phyloP scores from a whole-genome alignment of 106 monocot genomes.

The Dioscorea dumetorum region DNA sequence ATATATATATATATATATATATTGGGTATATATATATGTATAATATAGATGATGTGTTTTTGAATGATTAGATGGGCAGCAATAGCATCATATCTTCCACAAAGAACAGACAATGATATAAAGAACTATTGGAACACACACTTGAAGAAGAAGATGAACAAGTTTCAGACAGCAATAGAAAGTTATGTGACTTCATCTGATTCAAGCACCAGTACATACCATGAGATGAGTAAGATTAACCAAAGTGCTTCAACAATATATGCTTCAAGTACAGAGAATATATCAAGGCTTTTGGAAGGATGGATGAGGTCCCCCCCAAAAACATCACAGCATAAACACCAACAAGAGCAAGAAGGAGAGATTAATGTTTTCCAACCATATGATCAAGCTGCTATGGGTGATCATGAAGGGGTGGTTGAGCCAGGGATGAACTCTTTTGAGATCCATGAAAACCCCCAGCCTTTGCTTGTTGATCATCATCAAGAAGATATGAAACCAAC shows the following conservation, averaged over 20 bases:
- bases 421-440: background rate
- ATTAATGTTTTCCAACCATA: slow-evolving; percentile 12
- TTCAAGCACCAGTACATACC: background rate
- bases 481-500: slow-evolving; percentile 10
- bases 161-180: slow-evolving; percentile 1
- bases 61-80: slow-evolving; percentile 32
- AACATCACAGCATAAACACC: background rate
- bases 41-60: background rate
- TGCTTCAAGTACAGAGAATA: slow-evolving; percentile 42
- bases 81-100: slow-evolving; percentile 47
- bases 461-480: slow-evolving; percentile 4
- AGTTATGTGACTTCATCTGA: background rate
- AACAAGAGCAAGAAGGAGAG: background rate
- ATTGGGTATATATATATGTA: background rate
- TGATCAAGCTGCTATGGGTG: slow-evolving; percentile 8
- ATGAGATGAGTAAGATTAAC: background rate
- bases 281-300: slow-evolving; percentile 38
- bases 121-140: slow-evolving; percentile 61
- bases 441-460: background rate
- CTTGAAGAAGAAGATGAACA: slow-evolving; percentile 49
- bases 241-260: slow-evolving; percentile 10
- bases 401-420: slow-evolving; percentile 8
- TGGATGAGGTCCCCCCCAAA: slow-evolving; percentile 37
- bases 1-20: background rate
- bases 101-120: slow-evolving; percentile 53